A percentile compares a stretch with the other conserved stretches of the same genome.
Conservation (phyloP, 2,329 filamentous ascomycete genomes). For the Calonectria montana region DNA sequence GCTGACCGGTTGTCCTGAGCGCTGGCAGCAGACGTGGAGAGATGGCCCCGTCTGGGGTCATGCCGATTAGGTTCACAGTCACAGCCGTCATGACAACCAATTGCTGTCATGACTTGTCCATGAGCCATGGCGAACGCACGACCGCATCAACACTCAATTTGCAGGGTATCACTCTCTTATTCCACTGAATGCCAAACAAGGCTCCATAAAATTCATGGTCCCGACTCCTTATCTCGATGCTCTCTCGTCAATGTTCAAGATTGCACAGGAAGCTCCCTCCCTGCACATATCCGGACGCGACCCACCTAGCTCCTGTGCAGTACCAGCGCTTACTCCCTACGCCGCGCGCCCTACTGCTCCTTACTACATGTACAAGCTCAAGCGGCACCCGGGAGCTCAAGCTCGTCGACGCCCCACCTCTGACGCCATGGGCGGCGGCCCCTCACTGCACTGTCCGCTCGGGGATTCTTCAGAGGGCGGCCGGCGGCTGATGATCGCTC, state of each 20-base stretch:
- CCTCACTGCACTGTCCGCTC: slow-evolving; percentile 4
- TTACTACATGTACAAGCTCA: neutral
- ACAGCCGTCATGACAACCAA: neutral
- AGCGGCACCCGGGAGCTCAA: neutral
- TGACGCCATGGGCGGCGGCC: neutral
- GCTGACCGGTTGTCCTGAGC: neutral
- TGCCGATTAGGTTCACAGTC: neutral
- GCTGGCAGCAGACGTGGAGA: neutral
- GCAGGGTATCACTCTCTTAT: neutral
- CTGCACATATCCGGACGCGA: neutral
- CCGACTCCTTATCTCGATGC: neutral
- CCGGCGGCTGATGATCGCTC: neutral
- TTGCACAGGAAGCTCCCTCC: neutral
- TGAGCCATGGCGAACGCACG: neutral
- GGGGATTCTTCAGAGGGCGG: neutral
- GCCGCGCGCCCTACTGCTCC: neutral
- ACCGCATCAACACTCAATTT: neutral
- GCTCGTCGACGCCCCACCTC: neutral
- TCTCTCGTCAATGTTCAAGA: neutral
- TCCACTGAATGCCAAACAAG: no score
- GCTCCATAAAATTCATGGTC: neutral
- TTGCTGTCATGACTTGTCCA: neutral
- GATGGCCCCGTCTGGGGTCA: neutral
- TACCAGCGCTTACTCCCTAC: neutral
- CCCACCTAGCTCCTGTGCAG: neutral